Conservation (phyloP, 2,329 filamentous ascomycete genomes). For the Arthrocladium fulminans region DNA sequence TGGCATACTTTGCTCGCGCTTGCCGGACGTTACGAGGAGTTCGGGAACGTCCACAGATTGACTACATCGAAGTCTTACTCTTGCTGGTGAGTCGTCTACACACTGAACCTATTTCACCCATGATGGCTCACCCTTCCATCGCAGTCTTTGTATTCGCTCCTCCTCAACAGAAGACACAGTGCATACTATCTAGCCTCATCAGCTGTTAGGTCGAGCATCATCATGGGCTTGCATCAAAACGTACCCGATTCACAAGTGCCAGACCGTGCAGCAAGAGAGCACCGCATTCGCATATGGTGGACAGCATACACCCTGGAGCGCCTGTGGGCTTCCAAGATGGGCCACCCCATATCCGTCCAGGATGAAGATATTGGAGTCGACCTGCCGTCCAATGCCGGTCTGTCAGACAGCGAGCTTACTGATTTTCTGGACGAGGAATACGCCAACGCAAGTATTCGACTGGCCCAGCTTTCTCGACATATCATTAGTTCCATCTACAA, state of each 20-base stretch:
- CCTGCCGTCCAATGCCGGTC: conserved; percentile 29
- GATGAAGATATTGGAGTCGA: conserved; percentile 40
- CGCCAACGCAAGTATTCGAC: conserved; percentile 30
- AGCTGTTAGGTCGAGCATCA: conserved; percentile 35
- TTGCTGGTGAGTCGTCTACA: conserved; percentile 28
- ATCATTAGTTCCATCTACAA: conserved; percentile 6
- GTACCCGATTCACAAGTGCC: conserved; percentile 31
- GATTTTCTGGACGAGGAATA: conserved; percentile 32
- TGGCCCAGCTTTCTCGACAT: conserved; percentile 26
- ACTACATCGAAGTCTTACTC: conserved; percentile 37
- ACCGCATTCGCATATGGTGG: conserved; percentile 37
- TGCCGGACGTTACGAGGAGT: conserved; percentile 35
- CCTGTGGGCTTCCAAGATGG: conserved; percentile 43
- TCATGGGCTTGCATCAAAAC: conserved; percentile 37
- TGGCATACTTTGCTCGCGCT: conserved; percentile 36
- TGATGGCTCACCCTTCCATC: background rate
- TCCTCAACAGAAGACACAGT: conserved; percentile 20
- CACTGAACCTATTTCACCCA: background rate
- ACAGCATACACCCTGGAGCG: conserved; percentile 39
- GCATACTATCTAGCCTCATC: conserved; percentile 30
- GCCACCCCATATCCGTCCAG: conserved; percentile 40
- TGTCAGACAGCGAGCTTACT: conserved; percentile 27
- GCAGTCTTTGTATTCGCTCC: conserved; percentile 6
- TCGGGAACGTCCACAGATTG: conserved; percentile 37
- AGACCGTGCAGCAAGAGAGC: conserved; percentile 30